Evolutionary conservation across 164 flowering plant species (phyloP).

Genomic region (Dillenia turbinata): DNA sequence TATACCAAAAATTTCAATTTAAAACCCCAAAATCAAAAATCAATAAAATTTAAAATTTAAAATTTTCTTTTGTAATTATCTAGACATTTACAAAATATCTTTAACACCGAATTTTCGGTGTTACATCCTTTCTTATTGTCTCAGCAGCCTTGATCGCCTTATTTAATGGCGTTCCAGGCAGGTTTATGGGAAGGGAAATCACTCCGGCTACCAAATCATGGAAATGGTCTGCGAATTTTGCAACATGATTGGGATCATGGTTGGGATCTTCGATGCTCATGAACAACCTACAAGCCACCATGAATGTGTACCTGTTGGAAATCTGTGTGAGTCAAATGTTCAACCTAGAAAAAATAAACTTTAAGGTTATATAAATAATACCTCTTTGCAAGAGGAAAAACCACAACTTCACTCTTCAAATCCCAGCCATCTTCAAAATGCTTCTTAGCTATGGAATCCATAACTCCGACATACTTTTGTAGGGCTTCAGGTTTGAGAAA

Average conservation of each 20-base stretch:
- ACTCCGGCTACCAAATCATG: neutral
- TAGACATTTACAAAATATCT: too few relatives aligned
- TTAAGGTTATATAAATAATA: too few relatives aligned
- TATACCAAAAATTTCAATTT: too few relatives aligned
- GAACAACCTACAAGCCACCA: constrained; percentile 12
- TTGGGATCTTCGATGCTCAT: constrained; percentile 11
- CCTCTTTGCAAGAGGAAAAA: constrained; percentile 14
- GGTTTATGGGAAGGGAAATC: neutral
- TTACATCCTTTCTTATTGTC: constrained; percentile 6
- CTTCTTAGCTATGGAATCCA: constrained; percentile 28
- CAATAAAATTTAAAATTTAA: too few relatives aligned
- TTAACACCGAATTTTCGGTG: too few relatives aligned
- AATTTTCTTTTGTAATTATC: too few relatives aligned
- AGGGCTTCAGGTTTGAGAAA: constrained; percentile 42
- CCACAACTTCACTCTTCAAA: constrained; percentile 9
- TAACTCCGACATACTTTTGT: constrained; percentile 28
- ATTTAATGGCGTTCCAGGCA: constrained; percentile 10
- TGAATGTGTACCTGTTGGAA: constrained; percentile 6
- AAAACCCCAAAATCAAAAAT: too few relatives aligned
- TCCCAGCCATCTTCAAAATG: constrained; percentile 32
- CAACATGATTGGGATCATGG: too few relatives aligned
- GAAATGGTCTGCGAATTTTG: neutral
- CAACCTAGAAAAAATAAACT: too few relatives aligned
- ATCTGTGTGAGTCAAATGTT: neutral
- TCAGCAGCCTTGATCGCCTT: constrained; percentile 5